These are phyloP conservation scores for Dryas alaskensis DNA, from an alignment of 306 rosid genomes.

Conservation along the genomic window DNA sequence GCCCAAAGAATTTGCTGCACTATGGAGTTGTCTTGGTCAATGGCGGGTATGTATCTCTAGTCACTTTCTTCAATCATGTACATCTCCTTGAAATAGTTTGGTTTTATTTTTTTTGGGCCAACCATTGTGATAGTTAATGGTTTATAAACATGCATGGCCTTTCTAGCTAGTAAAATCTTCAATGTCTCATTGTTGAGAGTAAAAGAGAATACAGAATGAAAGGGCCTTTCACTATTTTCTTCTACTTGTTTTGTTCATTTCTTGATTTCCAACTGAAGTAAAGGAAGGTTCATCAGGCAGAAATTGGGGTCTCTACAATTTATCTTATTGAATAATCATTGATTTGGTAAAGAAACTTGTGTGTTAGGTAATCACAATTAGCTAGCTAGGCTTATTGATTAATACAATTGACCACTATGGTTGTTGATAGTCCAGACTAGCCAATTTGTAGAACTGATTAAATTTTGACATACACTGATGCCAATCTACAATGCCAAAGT, in stretches of 20 bases:
- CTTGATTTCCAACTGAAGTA: not conserved
- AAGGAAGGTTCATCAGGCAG: too few relatives aligned
- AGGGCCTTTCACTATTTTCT: not conserved
- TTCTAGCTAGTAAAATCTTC: not conserved
- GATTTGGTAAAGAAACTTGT: too few relatives aligned
- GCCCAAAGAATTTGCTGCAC: conserved; percentile 67
- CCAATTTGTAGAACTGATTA: too few relatives aligned
- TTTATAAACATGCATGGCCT: not conserved
- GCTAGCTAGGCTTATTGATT: too few relatives aligned
- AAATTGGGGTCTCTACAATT: too few relatives aligned
- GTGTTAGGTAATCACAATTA: too few relatives aligned
- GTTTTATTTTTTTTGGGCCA: too few relatives aligned
- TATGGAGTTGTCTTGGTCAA: conserved; percentile 79
- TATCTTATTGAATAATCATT: too few relatives aligned
- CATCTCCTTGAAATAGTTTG: not conserved
- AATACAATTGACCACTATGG: too few relatives aligned
- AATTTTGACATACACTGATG: not conserved
- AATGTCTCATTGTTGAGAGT: not conserved
- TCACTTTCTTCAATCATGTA: conserved; percentile 11
- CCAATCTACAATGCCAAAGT: not conserved
- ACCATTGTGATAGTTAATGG: not conserved
- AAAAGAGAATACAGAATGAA: not conserved
- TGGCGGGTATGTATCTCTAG: conserved; percentile 65
- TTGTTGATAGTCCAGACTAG: too few relatives aligned
- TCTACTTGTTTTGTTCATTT: not conserved